Percentiles rank a stretch among this genome's conserved stretches.
Conservation (phyloP, 164 flowering plant genomes). For the grape (Vitis vinifera) region DNA sequence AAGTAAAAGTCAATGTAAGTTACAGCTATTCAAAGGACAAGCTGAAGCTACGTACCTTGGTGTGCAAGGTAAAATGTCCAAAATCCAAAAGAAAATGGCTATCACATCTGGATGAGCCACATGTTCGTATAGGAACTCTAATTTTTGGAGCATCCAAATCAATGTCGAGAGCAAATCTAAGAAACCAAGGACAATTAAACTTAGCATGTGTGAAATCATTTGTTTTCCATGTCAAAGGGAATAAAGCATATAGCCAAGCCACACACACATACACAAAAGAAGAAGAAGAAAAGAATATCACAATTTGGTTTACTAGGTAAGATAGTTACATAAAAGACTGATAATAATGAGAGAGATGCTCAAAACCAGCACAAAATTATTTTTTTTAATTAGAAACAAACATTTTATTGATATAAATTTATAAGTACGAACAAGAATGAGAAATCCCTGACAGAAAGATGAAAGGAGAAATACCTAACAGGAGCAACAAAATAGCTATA, state of each 20-base stretch:
- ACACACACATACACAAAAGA: too few species aligned
- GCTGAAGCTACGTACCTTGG: slow-evolving; percentile 51
- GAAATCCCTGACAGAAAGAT: too few species aligned
- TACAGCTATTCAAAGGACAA: neutral
- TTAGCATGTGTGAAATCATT: neutral
- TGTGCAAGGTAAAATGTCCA: slow-evolving; percentile 90
- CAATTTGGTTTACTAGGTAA: too few species aligned
- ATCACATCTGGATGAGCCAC: slow-evolving; percentile 43
- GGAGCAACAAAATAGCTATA: too few species aligned
- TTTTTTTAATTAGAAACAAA: too few species aligned
- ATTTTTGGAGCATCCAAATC: slow-evolving; percentile 99
- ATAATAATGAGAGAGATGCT: too few species aligned
- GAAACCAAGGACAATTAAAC: slow-evolving; percentile 7
- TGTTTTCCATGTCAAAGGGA: neutral
- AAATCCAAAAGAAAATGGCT: slow-evolving; percentile 90
- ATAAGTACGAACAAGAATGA: too few species aligned
- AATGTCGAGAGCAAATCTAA: slow-evolving; percentile 91
- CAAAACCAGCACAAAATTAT: too few species aligned
- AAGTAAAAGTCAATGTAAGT: slow-evolving; percentile 5
- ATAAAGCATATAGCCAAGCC: neutral
- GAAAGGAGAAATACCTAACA: too few species aligned
- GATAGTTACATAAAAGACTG: too few species aligned
- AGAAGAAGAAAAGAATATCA: too few species aligned
- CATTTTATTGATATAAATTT: too few species aligned
- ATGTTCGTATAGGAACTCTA: slow-evolving; percentile 67